Conservation (phyloP, 169 alveolate genomes). For the Toxoplasma gondii region DNA sequence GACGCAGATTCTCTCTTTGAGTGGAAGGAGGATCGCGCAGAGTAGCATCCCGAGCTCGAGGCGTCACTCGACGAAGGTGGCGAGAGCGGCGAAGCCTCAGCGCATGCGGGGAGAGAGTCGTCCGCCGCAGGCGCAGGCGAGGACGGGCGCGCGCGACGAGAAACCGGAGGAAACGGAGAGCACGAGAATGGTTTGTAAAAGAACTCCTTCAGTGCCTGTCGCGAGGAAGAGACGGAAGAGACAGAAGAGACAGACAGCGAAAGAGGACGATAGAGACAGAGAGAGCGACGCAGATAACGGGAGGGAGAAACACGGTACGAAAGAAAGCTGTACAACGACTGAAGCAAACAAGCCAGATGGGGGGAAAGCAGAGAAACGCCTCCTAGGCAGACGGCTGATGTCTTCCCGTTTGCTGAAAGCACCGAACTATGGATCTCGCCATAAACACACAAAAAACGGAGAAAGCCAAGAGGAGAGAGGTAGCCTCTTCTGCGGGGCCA, state of each 20-base stretch:
- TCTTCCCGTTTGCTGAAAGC: too few relatives aligned
- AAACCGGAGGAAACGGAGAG: background rate
- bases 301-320: background rate
- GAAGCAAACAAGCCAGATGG: too few relatives aligned
- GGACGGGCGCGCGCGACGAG: background rate
- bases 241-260: too few relatives aligned
- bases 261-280: background rate
- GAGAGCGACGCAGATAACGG: background rate
- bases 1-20: background rate
- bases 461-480: background rate
- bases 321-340: too few relatives aligned
- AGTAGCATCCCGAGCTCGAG: background rate
- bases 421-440: too few relatives aligned
- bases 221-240: background rate
- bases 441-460: too few relatives aligned
- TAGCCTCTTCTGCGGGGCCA: too few relatives aligned
- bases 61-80: background rate
- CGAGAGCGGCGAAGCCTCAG: background rate
- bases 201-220: constrained; percentile 30
- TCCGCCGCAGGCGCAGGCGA: background rate
- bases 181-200: background rate
- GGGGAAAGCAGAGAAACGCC: too few relatives aligned
- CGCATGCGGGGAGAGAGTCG: background rate
- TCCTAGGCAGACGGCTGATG: background rate
- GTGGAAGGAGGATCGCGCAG: background rate